Conservation (phyloP, 352 stramenopile genomes). For the Phytophthora capsici region DNA sequence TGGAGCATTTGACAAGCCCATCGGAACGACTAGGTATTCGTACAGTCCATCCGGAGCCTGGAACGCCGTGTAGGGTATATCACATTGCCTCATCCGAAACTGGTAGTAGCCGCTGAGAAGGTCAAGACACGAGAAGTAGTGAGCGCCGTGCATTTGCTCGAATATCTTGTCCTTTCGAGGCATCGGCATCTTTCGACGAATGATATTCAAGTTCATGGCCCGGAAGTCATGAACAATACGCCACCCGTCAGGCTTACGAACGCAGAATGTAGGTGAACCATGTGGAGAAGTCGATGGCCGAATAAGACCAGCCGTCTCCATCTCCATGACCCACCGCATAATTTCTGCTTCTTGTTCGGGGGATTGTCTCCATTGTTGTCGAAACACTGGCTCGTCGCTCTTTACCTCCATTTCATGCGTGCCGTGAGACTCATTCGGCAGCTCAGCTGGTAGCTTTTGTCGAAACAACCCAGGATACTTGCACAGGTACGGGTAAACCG, state of each 20-base stretch:
- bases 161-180: conserved; percentile 32
- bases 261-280: no score
- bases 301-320: conserved; percentile 11
- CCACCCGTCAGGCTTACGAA: no score
- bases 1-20: background rate
- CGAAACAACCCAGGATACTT: no score
- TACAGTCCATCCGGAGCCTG: background rate
- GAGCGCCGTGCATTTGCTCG: conserved; percentile 18
- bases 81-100: background rate
- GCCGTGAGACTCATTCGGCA: no score
- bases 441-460: no score
- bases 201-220: conserved; percentile 20
- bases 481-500: no score
- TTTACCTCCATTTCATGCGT: background rate
- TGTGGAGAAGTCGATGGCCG: no score
- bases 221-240: no score
- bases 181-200: conserved; percentile 14
- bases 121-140: conserved; percentile 26
- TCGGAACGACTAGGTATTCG: background rate
- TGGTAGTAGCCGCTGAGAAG: conserved; percentile 29
- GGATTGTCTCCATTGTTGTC: background rate
- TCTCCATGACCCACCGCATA: conserved; percentile 1
- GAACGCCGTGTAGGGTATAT: background rate
- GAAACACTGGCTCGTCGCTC: background rate
- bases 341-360: conserved; percentile 21